Evolutionary conservation across 441 rosid genomes (phyloP).

Genomic region (Aleurites moluccanus): DNA sequence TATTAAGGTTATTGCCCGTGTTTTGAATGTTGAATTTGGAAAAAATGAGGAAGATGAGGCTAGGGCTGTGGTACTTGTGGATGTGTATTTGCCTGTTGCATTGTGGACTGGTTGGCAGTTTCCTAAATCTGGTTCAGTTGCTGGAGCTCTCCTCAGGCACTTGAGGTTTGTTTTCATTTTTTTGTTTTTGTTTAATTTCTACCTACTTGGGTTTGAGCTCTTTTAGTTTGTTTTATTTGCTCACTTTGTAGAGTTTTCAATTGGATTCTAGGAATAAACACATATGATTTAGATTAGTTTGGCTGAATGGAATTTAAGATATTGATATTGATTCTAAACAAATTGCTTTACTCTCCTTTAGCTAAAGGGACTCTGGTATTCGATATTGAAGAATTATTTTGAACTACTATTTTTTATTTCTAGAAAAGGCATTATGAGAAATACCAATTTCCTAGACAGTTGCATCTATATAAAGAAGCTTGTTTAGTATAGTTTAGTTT

Average conservation of each 20-base stretch:
- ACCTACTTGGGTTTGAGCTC: background rate
- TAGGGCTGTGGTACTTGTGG: constrained; percentile 68
- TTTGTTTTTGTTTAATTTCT: background rate
- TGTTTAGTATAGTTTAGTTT: too few species aligned
- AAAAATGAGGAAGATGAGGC: constrained; percentile 31
- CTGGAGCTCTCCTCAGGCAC: constrained; percentile 68
- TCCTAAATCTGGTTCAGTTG: constrained; percentile 53
- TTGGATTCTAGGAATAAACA: background rate
- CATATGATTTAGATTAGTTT: too few species aligned
- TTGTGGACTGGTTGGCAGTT: constrained; percentile 89
- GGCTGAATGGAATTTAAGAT: too few species aligned
- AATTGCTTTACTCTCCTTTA: background rate
- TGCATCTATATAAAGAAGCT: background rate
- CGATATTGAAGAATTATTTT: background rate
- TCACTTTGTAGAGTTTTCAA: background rate
- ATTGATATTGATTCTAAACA: too few species aligned
- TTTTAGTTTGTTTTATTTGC: background rate
- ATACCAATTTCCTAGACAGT: background rate
- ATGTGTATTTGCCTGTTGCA: constrained; percentile 61
- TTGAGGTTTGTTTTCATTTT: constrained; percentile 45
- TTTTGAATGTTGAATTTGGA: constrained; percentile 38
- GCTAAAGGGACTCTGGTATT: background rate
- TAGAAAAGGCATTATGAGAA: background rate
- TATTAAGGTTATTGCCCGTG: constrained; percentile 47
- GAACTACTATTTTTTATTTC: background rate